phyloP scores from a whole-genome alignment of 2,329 filamentous ascomycete genomes.

The Emergomyces orientalis region DNA sequence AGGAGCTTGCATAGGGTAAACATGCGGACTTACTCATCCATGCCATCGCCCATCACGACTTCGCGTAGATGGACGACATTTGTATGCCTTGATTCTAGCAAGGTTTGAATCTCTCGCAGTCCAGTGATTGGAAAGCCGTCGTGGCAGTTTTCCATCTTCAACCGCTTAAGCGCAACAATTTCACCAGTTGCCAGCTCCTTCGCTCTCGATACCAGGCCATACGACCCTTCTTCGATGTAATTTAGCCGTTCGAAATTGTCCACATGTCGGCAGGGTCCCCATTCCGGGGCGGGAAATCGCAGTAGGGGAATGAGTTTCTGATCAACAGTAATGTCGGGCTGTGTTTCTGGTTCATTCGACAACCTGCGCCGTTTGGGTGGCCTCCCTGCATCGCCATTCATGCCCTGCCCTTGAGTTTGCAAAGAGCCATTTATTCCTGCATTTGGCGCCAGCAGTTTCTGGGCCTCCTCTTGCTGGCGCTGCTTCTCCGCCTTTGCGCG shows the following conservation, averaged over 20 bases:
- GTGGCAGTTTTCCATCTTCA: constrained; percentile 72
- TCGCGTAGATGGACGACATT: constrained; percentile 78
- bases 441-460: constrained; percentile 28
- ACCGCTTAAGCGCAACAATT: constrained; percentile 83
- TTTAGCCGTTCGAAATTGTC: constrained; percentile 89
- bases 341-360: constrained; percentile 39
- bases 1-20: neutral
- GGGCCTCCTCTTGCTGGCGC: constrained; percentile 48
- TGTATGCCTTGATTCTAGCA: constrained; percentile 67
- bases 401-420: constrained; percentile 4
- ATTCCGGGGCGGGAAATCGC: constrained; percentile 59
- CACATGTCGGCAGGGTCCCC: constrained; percentile 65
- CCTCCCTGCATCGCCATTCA: constrained; percentile 28
- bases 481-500: constrained; percentile 74
- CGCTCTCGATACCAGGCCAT: constrained; percentile 86
- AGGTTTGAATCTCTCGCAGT: constrained; percentile 82
- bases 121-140: constrained; percentile 91
- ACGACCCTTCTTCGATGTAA: constrained; percentile 94
- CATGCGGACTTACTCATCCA: constrained; percentile 45
- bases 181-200: constrained; percentile 62
- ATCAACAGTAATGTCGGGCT: constrained; percentile 19
- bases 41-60: constrained; percentile 64
- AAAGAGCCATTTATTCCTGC: neutral
- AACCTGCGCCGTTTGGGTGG: constrained; percentile 55
- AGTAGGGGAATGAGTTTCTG: constrained; percentile 50